Evolutionary conservation across 345 rosid species (phyloP).

Genomic region (Tarenaya hassleriana): DNA sequence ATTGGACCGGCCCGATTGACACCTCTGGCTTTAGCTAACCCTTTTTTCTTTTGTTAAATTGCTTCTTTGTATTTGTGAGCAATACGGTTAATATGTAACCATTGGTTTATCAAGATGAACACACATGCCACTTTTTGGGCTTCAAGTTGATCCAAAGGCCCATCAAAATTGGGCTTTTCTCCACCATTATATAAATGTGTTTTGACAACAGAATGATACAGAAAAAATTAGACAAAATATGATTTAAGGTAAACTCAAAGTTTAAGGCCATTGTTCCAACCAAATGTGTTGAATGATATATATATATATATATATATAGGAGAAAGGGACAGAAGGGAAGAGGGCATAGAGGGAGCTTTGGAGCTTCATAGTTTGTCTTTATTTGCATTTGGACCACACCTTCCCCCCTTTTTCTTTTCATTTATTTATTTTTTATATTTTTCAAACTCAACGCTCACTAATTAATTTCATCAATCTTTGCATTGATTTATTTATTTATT

Average conservation of each 20-base stretch:
- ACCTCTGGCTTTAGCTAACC: too few species aligned
- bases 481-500: too few species aligned
- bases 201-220: neutral
- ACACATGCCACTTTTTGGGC: too few species aligned
- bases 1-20: too few species aligned
- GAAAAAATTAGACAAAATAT: neutral
- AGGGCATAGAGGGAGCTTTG: constrained; percentile 23
- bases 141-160: neutral
- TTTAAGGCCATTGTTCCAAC: too few species aligned
- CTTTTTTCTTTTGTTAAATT: too few species aligned
- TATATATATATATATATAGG: neutral
- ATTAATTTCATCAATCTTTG: neutral
- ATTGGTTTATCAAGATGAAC: too few species aligned
- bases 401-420: constrained; percentile 20
- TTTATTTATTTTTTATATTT: constrained; percentile 14
- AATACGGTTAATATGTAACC: too few species aligned
- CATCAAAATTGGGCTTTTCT: constrained; percentile 2
- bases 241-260: too few species aligned
- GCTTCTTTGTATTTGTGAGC: too few species aligned
- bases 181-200: neutral
- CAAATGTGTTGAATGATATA: too few species aligned
- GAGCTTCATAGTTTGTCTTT: constrained; percentile 25
- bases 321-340: constrained; percentile 13
- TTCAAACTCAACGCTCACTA: constrained; percentile 6
- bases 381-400: constrained; percentile 26